Percentiles rank a stretch among this genome's conserved stretches.
These are phyloP conservation scores for Kuraishia capsulata DNA, from an alignment of 805 yeast genomes.

Conservation along the genomic window DNA sequence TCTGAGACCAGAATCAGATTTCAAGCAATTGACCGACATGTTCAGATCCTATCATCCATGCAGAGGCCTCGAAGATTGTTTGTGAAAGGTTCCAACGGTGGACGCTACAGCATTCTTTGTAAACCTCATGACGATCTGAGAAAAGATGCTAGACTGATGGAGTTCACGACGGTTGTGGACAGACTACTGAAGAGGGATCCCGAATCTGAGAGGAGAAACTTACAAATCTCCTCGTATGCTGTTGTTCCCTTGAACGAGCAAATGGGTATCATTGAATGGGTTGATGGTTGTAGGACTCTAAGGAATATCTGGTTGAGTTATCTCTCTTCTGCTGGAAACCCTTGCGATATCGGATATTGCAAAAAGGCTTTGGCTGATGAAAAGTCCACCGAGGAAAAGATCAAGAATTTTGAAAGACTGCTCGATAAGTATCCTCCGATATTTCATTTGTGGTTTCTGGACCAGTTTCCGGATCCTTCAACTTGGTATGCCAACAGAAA, in stretches of 20 bases:
- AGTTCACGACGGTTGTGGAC: constrained; percentile 81
- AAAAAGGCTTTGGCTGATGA: constrained; percentile 16
- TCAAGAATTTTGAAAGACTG: constrained; percentile 25
- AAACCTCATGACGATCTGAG: constrained; percentile 87
- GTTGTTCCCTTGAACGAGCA: constrained; percentile 83
- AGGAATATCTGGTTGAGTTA: constrained; percentile 41
- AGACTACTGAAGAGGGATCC: constrained; percentile 55
- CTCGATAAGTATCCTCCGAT: constrained; percentile 49
- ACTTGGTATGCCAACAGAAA: constrained; percentile 80
- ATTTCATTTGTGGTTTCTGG: constrained; percentile 79
- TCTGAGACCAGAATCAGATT: constrained; percentile 40
- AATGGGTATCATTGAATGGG: constrained; percentile 89
- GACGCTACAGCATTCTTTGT: constrained; percentile 65
- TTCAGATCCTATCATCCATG: constrained; percentile 67
- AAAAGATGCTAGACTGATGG: constrained; percentile 91
- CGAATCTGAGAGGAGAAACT: constrained; percentile 64
- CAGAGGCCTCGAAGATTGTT: constrained; percentile 80
- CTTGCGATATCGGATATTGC: constrained; percentile 14
- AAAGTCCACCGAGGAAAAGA: constrained; percentile 19
- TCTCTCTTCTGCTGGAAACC: constrained; percentile 14
- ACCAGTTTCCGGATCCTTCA: constrained; percentile 82
- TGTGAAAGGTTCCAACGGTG: constrained; percentile 71
- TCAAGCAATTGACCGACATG: constrained; percentile 55
- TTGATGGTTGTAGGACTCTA: constrained; percentile 64
- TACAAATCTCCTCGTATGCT: constrained; percentile 72